Conservation (phyloP, 208 protist genomes). For the Trypanosoma vivax region DNA sequence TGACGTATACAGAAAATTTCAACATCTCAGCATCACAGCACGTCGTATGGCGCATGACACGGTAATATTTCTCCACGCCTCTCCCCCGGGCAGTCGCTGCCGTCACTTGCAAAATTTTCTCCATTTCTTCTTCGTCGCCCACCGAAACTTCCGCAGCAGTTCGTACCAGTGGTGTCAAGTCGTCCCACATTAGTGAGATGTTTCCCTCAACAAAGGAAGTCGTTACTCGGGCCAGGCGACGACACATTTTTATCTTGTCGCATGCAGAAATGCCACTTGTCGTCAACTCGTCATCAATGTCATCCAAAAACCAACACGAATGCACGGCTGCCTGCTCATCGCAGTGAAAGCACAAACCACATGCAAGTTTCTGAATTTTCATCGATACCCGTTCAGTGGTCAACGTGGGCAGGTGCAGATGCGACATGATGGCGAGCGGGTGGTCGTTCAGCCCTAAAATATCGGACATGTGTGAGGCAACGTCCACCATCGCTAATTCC, state of each 20-base stretch:
- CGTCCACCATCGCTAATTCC: constrained; percentile 75
- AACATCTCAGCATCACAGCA: constrained; percentile 66
- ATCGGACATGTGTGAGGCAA: constrained; percentile 36
- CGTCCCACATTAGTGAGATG: constrained; percentile 18
- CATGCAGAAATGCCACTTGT: neutral
- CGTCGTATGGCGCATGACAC: constrained; percentile 47
- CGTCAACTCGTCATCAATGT: neutral
- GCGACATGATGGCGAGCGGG: constrained; percentile 32
- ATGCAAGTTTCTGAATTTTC: constrained; percentile 53
- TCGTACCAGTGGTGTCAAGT: constrained; percentile 13
- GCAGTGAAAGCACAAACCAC: constrained; percentile 39
- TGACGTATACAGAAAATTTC: constrained; percentile 44
- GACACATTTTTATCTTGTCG: constrained; percentile 8
- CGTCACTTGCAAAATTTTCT: neutral
- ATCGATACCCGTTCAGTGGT: constrained; percentile 35
- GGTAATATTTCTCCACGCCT: constrained; percentile 5
- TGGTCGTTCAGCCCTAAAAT: constrained; percentile 48
- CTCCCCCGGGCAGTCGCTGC: too few relatives aligned
- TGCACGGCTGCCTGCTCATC: constrained; percentile 15
- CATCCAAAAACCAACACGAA: neutral
- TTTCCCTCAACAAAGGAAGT: constrained; percentile 15
- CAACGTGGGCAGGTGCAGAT: constrained; percentile 32
- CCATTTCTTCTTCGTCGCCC: constrained; percentile 5
- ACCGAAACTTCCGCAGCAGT: constrained; percentile 10
- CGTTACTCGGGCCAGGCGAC: constrained; percentile 4